Evolutionary conservation across 2,329 filamentous ascomycete genomes (phyloP).

Genomic region (Colletotrichum gigasporum): DNA sequence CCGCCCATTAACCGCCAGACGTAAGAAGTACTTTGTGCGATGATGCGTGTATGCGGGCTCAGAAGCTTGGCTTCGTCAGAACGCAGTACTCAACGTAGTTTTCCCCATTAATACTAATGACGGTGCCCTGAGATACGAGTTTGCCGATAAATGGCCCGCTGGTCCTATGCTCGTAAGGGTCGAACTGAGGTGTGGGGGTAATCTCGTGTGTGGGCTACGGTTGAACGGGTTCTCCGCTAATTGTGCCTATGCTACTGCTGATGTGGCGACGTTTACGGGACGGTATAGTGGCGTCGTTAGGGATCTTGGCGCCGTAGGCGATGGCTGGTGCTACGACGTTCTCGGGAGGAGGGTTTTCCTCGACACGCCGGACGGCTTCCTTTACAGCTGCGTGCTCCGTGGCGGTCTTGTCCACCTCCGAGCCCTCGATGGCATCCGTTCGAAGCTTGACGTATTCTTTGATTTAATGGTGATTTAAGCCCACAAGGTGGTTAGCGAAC

Average conservation of each 20-base stretch:
- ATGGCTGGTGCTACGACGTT: slow-evolving; percentile 53
- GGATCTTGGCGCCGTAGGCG: slow-evolving; percentile 61
- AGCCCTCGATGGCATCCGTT: slow-evolving; percentile 47
- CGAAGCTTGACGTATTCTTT: slow-evolving; percentile 71
- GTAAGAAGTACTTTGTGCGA: too few species aligned
- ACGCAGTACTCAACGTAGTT: slow-evolving; percentile 75
- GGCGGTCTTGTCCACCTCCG: slow-evolving; percentile 47
- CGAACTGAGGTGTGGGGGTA: slow-evolving; percentile 35
- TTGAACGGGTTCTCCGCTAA: slow-evolving; percentile 38
- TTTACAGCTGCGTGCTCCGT: slow-evolving; percentile 54
- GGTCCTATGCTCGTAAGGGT: slow-evolving; percentile 67
- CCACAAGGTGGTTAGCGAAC: slow-evolving; percentile 65
- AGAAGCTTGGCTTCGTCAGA: slow-evolving; percentile 70
- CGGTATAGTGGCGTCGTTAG: slow-evolving; percentile 49
- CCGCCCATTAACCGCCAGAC: too few species aligned
- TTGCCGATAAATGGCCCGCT: slow-evolving; percentile 70
- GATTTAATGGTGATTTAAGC: slow-evolving; percentile 64
- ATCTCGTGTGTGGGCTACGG: slow-evolving; percentile 13
- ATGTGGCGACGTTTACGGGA: slow-evolving; percentile 58
- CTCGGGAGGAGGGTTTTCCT: slow-evolving; percentile 53
- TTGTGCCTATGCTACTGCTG: slow-evolving; percentile 46
- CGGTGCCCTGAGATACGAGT: slow-evolving; percentile 68
- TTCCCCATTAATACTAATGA: slow-evolving; percentile 72
- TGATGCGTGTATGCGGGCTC: too few species aligned
- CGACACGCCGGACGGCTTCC: slow-evolving; percentile 56